phyloP scores from a whole-genome alignment of 2,329 filamentous ascomycete genomes.

The Hortaea werneckii region DNA sequence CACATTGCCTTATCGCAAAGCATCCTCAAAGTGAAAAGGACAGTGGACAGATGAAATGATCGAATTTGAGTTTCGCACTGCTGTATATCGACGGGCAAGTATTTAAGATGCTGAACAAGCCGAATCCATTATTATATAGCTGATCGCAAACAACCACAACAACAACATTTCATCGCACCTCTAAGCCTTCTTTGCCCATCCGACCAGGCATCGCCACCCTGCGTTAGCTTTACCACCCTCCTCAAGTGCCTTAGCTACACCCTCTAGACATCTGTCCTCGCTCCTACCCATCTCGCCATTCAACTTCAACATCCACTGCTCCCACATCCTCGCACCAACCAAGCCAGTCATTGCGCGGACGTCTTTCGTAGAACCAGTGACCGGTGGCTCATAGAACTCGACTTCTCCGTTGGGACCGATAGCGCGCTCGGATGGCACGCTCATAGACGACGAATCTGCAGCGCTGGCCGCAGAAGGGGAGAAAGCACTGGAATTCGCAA shows the following conservation, averaged over 20 bases:
- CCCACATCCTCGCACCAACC: constrained; percentile 83
- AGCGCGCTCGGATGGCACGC: constrained; percentile 19
- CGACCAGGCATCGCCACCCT: constrained; percentile 51
- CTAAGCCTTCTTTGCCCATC: constrained; percentile 45
- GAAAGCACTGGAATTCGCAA: constrained; percentile 4
- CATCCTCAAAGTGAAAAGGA: no score
- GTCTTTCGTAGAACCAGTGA: constrained; percentile 26
- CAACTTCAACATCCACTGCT: constrained; percentile 86
- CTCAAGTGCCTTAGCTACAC: constrained; percentile 48
- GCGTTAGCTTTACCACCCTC: constrained; percentile 49
- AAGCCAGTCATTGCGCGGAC: constrained; percentile 58
- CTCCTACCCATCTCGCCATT: constrained; percentile 75
- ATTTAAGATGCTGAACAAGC: no score
- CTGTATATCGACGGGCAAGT: no score
- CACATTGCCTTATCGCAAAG: no score
- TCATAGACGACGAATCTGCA: constrained; percentile 4
- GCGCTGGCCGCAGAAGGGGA: constrained; percentile 3
- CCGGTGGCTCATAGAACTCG: constrained; percentile 19
- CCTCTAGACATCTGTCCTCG: constrained; percentile 42
- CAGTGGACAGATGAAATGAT: no score
- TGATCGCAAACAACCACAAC: not conserved
- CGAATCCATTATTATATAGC: no score
- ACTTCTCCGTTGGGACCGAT: constrained; percentile 26
- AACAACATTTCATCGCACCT: not conserved
- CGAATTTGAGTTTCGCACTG: no score